Percentiles rank a stretch among this genome's conserved stretches.
Evolutionary conservation across 768 basidiomycete genomes (phyloP).

Genomic region (Suillus clintonianus): DNA sequence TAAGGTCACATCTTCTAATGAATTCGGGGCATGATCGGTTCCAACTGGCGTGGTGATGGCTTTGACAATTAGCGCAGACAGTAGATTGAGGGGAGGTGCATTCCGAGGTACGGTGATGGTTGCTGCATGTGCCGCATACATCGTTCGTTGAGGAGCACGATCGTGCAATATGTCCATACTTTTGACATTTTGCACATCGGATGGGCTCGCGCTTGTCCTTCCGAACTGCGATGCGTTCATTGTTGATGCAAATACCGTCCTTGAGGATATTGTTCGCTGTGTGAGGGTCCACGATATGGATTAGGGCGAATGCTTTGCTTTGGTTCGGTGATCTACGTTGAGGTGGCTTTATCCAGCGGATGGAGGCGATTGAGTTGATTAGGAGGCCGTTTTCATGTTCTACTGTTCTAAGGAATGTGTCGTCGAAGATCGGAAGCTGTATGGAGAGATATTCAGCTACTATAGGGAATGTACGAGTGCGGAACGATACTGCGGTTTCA

Average conservation of each 20-base stretch:
- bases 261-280: too few species aligned
- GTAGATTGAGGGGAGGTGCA: background rate
- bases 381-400: conserved; percentile 18
- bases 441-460: conserved; percentile 26
- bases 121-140: background rate
- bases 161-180: background rate
- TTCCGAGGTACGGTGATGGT: background rate
- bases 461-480: conserved; percentile 1
- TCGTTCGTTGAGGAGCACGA: background rate
- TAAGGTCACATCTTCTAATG: too few species aligned
- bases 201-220: conserved; percentile 11
- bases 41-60: too few species aligned
- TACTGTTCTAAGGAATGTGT: background rate
- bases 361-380: conserved; percentile 6
- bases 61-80: too few species aligned
- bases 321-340: conserved; percentile 16
- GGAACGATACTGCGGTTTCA: conserved; percentile 1
- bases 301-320: conserved; percentile 14
- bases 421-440: conserved; percentile 9
- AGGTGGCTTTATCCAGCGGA: conserved; percentile 28
- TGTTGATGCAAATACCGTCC: background rate
- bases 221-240: conserved; percentile 10
- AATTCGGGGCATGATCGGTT: too few species aligned
- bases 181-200: conserved; percentile 5
- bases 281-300: too few species aligned